phyloP scores from a whole-genome alignment of 768 basidiomycete species.

The Piloderma croceum region DNA sequence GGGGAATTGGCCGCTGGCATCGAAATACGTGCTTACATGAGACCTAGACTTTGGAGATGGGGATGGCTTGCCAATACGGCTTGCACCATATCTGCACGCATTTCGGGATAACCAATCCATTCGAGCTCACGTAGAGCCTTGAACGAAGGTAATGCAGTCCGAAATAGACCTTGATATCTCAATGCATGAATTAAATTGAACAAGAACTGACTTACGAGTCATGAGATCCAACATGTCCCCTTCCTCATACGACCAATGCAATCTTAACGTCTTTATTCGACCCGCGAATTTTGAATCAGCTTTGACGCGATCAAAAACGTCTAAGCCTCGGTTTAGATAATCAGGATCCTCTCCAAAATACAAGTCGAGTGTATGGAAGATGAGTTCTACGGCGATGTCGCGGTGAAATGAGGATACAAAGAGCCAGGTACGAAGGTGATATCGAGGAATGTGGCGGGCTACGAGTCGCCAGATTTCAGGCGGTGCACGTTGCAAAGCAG shows the following conservation, averaged over 20 bases:
- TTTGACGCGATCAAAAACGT: conserved; percentile 64
- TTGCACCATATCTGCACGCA: conserved; percentile 63
- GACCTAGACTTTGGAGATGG: conserved; percentile 49
- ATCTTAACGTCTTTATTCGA: conserved; percentile 49
- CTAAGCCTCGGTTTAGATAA: conserved; percentile 53
- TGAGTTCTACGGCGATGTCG: conserved; percentile 56
- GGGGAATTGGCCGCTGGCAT: neutral
- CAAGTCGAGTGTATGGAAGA: conserved; percentile 63
- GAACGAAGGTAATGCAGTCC: conserved; percentile 58
- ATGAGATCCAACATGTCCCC: conserved; percentile 62
- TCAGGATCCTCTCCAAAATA: conserved; percentile 64
- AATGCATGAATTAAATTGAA: neutral
- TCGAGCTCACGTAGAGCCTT: conserved; percentile 57
- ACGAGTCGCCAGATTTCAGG: conserved; percentile 67
- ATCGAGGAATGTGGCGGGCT: conserved; percentile 54
- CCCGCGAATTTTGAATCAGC: conserved; percentile 55
- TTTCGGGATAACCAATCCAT: conserved; percentile 74
- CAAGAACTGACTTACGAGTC: conserved; percentile 34
- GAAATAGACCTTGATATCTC: conserved; percentile 45
- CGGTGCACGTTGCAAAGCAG: conserved; percentile 57
- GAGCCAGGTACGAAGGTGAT: conserved; percentile 66
- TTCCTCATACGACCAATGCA: conserved; percentile 69
- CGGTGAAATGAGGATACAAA: conserved; percentile 59
- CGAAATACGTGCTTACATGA: conserved; percentile 38
- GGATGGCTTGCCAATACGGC: conserved; percentile 49